These are phyloP conservation scores for Calonectria naviculata DNA, from an alignment of 2,329 filamentous ascomycete genomes.

Conservation along the genomic window DNA sequence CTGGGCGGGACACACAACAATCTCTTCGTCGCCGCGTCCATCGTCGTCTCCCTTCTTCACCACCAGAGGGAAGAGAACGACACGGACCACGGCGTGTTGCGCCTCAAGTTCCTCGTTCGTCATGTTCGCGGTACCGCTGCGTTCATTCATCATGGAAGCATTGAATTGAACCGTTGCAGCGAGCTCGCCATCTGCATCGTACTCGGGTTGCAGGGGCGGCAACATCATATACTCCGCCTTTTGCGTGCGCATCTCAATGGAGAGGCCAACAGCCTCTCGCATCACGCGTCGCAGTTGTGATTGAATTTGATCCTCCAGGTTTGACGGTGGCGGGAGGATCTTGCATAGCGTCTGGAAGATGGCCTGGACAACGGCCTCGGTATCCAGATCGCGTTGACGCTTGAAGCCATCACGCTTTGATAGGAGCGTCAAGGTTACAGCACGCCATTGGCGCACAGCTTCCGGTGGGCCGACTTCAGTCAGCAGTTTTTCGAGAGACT, in stretches of 20 bases:
- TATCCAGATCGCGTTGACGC: conserved; percentile 86
- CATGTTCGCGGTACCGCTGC: conserved; percentile 69
- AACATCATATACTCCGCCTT: conserved; percentile 99
- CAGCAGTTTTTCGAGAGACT: conserved; percentile 92
- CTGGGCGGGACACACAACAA: conserved; percentile 94
- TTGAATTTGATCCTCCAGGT: conserved; percentile 83
- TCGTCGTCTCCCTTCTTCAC: conserved; percentile 94
- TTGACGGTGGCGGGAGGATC: conserved; percentile 86
- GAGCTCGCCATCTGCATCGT: conserved; percentile 92
- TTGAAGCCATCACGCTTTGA: conserved; percentile 84
- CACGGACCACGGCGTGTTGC: conserved; percentile 81
- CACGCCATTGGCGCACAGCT: conserved; percentile 97
- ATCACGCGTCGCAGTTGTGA: conserved; percentile 89
- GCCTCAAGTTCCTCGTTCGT: conserved; percentile 85
- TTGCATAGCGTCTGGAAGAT: conserved; percentile 84
- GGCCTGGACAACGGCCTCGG: conserved; percentile 91
- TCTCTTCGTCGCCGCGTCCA: conserved; percentile 90
- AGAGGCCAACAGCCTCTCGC: conserved; percentile 87
- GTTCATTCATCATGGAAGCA: conserved; percentile 93
- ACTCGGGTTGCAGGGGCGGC: conserved; percentile 92
- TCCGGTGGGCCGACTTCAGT: conserved; percentile 86
- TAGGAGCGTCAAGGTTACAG: conserved; percentile 91
- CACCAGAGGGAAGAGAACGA: conserved; percentile 95
- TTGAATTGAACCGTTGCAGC: conserved; percentile 92
- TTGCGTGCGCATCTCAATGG: conserved; percentile 97